These are phyloP conservation scores for Podaxis sp. DNA, from an alignment of 768 basidiomycete species.

Conservation along the genomic window DNA sequence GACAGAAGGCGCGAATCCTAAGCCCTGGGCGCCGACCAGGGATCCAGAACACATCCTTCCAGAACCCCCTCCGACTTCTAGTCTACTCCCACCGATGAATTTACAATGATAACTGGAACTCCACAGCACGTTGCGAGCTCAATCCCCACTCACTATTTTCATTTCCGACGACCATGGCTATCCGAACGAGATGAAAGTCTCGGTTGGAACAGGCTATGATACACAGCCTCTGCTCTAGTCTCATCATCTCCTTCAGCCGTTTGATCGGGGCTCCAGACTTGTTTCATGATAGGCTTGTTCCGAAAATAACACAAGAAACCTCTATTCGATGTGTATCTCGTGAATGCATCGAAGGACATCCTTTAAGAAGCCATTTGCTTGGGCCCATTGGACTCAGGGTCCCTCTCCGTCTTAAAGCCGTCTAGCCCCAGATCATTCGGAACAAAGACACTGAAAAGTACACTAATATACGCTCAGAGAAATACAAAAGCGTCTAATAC, in stretches of 20 bases:
- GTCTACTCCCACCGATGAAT: no score
- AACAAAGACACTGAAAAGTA: neutral
- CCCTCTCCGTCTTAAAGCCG: neutral
- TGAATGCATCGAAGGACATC: neutral
- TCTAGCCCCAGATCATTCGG: neutral
- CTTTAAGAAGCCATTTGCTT: neutral
- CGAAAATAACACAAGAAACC: neutral
- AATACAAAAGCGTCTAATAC: neutral
- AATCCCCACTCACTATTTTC: neutral
- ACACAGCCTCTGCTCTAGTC: neutral
- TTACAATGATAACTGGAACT: neutral
- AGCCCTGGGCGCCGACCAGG: neutral
- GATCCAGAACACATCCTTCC: neutral
- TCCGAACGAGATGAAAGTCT: neutral
- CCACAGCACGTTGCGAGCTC: neutral
- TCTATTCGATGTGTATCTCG: neutral
- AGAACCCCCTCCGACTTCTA: neutral
- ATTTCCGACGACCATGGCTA: neutral
- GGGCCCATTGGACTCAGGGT: neutral
- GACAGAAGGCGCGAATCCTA: no score
- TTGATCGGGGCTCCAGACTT: neutral
- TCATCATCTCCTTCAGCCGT: neutral
- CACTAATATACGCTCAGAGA: neutral
- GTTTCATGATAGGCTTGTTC: neutral
- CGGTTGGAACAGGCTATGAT: neutral